phyloP scores from a whole-genome alignment of 1,139 yeast genomes.

The Nadsonia commutata region DNA sequence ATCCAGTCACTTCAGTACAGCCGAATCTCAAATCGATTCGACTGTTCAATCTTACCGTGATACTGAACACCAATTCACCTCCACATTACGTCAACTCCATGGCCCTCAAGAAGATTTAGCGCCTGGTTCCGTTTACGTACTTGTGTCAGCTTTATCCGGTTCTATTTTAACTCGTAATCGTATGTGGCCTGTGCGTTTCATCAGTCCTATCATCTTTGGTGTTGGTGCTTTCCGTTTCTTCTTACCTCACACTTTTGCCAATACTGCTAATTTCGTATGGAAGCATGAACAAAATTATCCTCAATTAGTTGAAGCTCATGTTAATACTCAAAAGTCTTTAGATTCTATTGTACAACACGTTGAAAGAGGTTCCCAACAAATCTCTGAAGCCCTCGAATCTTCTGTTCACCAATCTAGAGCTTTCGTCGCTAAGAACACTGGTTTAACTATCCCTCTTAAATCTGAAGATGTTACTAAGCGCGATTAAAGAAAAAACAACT shows the following conservation, averaged over 20 bases:
- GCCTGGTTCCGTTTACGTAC: conserved; percentile 60
- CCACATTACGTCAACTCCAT: conserved; percentile 56
- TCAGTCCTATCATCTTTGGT: conserved; percentile 56
- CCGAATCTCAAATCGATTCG: conserved; percentile 27
- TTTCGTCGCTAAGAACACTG: conserved; percentile 46
- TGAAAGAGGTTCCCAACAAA: conserved; percentile 25
- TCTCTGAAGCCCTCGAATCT: conserved; percentile 23
- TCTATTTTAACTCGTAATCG: conserved; percentile 66
- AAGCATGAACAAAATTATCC: conserved; percentile 56
- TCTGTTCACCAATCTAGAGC: conserved; percentile 33
- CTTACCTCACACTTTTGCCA: conserved; percentile 63
- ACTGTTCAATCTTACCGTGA: conserved; percentile 37
- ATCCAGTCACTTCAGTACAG: conserved; percentile 18
- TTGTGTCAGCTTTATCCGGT: conserved; percentile 70
- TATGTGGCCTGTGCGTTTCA: conserved; percentile 39
- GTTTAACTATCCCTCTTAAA: conserved; percentile 51
- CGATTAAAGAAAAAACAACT: no score
- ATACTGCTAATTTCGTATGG: conserved; percentile 50
- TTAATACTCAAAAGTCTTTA: conserved; percentile 31
- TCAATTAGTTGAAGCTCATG: conserved; percentile 51
- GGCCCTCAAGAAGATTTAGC: conserved; percentile 57
- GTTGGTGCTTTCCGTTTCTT: conserved; percentile 55
- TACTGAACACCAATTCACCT: conserved; percentile 52
- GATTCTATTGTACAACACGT: conserved; percentile 34
- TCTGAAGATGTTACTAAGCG: no score